These are phyloP conservation scores for Rhododendron griersonianum DNA, from an alignment of 148 eudicot genomes.

Conservation along the genomic window DNA sequence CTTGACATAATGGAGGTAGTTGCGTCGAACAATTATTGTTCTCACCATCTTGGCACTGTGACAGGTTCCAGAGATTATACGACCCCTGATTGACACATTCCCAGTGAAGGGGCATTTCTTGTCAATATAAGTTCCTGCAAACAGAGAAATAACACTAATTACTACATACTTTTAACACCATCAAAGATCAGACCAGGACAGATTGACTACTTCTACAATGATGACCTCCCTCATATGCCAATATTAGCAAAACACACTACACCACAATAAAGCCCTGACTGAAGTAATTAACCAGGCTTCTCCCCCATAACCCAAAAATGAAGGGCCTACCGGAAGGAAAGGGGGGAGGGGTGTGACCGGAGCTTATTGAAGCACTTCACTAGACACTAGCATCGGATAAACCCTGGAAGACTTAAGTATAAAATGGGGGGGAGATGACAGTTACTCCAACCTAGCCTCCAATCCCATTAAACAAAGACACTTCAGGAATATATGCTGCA, in stretches of 20 bases:
- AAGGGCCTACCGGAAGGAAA: neutral
- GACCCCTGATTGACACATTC: constrained; percentile 66
- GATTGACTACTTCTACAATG: too few species aligned
- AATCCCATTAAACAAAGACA: neutral
- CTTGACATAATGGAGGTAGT: constrained; percentile 73
- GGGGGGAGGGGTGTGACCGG: neutral
- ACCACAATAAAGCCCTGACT: neutral
- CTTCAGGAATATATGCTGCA: neutral
- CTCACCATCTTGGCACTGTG: constrained; percentile 89
- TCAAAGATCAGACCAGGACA: neutral
- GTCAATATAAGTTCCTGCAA: constrained; percentile 66
- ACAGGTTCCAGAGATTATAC: constrained; percentile 75
- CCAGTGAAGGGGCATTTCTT: constrained; percentile 90
- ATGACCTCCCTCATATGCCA: neutral
- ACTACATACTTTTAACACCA: neutral
- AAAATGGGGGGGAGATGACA: neutral
- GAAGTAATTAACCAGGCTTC: neutral
- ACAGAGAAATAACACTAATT: neutral
- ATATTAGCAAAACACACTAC: neutral
- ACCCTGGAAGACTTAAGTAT: neutral
- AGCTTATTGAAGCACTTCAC: neutral
- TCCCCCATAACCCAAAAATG: neutral
- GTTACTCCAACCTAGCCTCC: neutral
- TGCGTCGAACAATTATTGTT: constrained; percentile 68
- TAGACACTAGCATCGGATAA: neutral